Evolutionary conservation across 306 rosid genomes (phyloP).

Genomic region (Prinsepia uniflora): DNA sequence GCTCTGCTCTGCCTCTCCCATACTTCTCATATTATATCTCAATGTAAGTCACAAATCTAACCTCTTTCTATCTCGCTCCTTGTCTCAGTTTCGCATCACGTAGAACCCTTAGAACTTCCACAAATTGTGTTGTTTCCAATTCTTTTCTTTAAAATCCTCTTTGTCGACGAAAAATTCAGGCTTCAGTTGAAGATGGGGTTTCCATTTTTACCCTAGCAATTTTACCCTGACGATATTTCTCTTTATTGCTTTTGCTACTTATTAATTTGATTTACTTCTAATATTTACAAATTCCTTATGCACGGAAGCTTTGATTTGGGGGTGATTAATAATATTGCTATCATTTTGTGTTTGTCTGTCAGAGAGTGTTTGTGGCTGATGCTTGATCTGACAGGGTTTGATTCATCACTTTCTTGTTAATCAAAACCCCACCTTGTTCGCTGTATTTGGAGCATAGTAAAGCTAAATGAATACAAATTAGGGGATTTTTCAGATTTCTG

Average conservation of each 20-base stretch:
- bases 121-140: not conserved
- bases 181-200: not conserved
- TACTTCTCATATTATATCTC: not conserved
- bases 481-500: constrained; percentile 22
- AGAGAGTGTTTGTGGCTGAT: constrained; percentile 27
- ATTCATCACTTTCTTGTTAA: constrained; percentile 27
- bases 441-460: constrained; percentile 15
- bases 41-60: constrained; percentile 31
- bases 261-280: constrained; percentile 12
- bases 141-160: not conserved
- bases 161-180: not conserved
- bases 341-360: constrained; percentile 3
- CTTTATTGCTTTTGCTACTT: not conserved
- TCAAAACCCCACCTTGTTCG: constrained; percentile 21
- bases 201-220: not conserved
- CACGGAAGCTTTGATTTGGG: not conserved
- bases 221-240: not conserved
- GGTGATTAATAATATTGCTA: not conserved
- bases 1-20: constrained; percentile 3
- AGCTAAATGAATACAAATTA: constrained; percentile 23
- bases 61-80: not conserved
- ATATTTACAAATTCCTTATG: not conserved
- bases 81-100: not conserved
- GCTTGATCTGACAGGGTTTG: constrained; percentile 40
- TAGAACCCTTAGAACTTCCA: constrained; percentile 27